Evolutionary conservation across 2,329 filamentous ascomycete genomes (phyloP), one percentile per base, ranked within the genome.

Genomic region (Cadophora malorum): DNA sequence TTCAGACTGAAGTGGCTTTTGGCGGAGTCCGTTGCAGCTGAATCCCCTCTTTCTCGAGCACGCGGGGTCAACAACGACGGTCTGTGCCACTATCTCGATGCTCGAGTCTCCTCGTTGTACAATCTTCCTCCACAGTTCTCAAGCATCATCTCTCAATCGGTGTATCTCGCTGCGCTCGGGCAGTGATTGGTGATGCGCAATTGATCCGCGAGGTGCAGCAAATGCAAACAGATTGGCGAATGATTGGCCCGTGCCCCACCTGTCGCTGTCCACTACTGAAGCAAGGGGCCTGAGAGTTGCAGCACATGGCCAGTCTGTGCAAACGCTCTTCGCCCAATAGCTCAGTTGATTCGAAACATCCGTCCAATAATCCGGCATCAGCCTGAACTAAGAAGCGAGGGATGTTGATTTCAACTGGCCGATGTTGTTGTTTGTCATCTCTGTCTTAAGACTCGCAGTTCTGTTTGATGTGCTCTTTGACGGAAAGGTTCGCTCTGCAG

Each of bases 131-230:
- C 50, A 31, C 25, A 31, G 1, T 31, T 55, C 52, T 33, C 28
- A 5, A 33, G 25, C 52, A 55, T 28, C n/a, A 55, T 55, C 25
- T 23, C 33, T 59, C 7, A 5, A 55, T 55, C 23, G 19, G 19
- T 58, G 33, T 7, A 58, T 58, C n/a, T 38, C 10, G 35, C 21
- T 59, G 41, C 23, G 59, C 59, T 62, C 25, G 35, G 38, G 28
- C 41, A 12, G 23, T 49, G 59, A 47, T 47, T 58, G 56, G 56
- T 28, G 56, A 41, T 58, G 55, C 25, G 55, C 33, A 35, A 58
- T 58, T 58, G 33, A 59, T 59, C 56, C 56, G 56, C 33, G 33
- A 41, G n/a, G 33, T 59, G 35, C 56, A 59, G 55, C 41, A 59
- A 7, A 28, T 45, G 21, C 56, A 7, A 59, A 14, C 33, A 45